Evolutionary conservation across 208 protist genomes (phyloP).

Genomic region (Trypanosoma vivax): DNA sequence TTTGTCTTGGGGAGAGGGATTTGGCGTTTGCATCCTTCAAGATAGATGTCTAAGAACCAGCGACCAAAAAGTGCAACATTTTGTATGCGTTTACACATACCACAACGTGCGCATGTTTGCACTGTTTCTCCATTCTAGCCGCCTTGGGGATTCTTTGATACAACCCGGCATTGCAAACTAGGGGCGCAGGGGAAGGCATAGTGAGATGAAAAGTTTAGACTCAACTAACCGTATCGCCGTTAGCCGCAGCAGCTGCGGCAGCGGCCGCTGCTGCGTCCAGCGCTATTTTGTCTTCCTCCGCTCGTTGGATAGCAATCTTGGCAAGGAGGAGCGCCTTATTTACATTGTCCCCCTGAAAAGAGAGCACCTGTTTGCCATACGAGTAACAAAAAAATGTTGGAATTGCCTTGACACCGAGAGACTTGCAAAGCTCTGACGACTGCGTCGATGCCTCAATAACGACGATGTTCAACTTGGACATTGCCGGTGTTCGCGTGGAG

Average conservation of each 20-base stretch:
- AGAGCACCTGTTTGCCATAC: slow-evolving; percentile 39
- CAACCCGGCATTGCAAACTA: too few relatives aligned
- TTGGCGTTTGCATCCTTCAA: too few relatives aligned
- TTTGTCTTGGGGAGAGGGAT: too few relatives aligned
- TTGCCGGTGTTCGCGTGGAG: slow-evolving; percentile 28
- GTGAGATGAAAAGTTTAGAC: not conserved
- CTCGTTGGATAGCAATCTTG: slow-evolving; percentile 34
- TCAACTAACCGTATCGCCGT: not conserved
- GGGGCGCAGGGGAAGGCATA: too few relatives aligned
- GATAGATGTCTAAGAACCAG: too few relatives aligned
- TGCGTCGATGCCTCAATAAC: slow-evolving; percentile 43
- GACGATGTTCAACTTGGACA: slow-evolving; percentile 41
- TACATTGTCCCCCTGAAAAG: slow-evolving; percentile 62
- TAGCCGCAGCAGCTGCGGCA: slow-evolving; percentile 14
- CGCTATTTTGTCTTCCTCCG: slow-evolving; percentile 14
- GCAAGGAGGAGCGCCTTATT: slow-evolving; percentile 65
- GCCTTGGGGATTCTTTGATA: too few relatives aligned
- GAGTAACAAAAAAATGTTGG: slow-evolving; percentile 55
- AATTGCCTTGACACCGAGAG: slow-evolving; percentile 29
- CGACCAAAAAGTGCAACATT: too few relatives aligned
- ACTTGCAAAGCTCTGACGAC: slow-evolving; percentile 36
- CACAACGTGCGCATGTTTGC: too few relatives aligned
- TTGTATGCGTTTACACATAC: too few relatives aligned
- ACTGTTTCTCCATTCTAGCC: too few relatives aligned
- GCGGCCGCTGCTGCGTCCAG: slow-evolving; percentile 25